Evolutionary conservation across 2,329 filamentous ascomycete genomes (phyloP), one percentile per base, ranked within the genome.

Genomic region (Pseudogymnoascus sp.): DNA sequence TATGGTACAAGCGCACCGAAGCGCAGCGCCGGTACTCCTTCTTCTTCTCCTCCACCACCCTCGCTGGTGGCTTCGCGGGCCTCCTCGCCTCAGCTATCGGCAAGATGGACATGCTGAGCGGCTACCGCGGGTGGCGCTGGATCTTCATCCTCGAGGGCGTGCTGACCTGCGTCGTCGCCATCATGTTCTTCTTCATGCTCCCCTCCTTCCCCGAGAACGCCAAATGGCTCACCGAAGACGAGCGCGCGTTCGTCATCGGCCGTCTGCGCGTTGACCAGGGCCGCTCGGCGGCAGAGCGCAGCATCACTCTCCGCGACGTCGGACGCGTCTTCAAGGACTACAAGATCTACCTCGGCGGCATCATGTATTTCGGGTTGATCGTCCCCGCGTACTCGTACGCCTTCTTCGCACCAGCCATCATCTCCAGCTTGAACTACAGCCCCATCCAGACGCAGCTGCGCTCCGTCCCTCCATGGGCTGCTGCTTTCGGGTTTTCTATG

Each of bases 1-100:
- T 93, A 87, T 96, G 90, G 92, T 99, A 98, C 71, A 87, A 88
- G 65, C 86, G 93, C 65, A 81, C 81, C 51, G 95, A 98, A 77
- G 92, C 93, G 1, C 93, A 98, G 77, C 91, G 92, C 72, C 87
- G 95, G 31, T 97, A 93, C 77, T 90, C 88, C 14, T 93, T 98
- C 80, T 98, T 98, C 81, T 98, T 98, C 80, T 87, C 85, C 71
- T 90, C 83, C 28, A 93, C 90, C 0, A 90, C 88, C 0, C 79
- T 93, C 3, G 90, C 90, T 1, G 90, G 90, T 34, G 90, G 92
- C 0, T 97, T 96, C 71, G 92, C 91, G 48, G 92, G 92, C 1
- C 82, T 97, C 1, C 81, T 97, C 4, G 93, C 93, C 0, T 88
- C 86, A 1, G 93, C 88, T 0, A 96, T 97, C 67, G 90, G 90